Percentiles rank a stretch among this genome's conserved stretches.
Evolutionary conservation across 495 filamentous ascomycete genomes (phyloP).

Genomic region (Pyronema domesticum): DNA sequence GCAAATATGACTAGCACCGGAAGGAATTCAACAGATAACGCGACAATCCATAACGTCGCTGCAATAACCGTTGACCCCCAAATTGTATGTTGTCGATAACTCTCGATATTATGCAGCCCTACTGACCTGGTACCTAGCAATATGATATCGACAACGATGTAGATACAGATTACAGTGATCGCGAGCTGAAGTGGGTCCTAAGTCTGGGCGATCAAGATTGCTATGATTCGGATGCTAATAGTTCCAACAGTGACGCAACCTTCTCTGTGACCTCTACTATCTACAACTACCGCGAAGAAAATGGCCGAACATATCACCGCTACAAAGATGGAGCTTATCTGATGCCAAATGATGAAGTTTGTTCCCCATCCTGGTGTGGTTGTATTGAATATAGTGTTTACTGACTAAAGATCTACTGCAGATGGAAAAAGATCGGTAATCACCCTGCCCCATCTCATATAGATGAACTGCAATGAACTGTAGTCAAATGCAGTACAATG

Average conservation of each 20-base stretch:
- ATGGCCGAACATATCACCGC: conserved; percentile 10
- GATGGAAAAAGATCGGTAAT: conserved; percentile 15
- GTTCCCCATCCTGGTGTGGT: background rate
- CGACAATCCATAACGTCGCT: background rate
- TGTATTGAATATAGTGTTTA: background rate
- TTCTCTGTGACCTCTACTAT: conserved; percentile 2
- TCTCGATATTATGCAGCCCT: background rate
- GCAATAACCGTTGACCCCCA: background rate
- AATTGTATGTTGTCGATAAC: background rate
- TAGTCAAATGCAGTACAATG: too few species aligned
- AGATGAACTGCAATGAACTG: background rate
- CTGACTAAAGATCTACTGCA: background rate
- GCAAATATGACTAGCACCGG: background rate
- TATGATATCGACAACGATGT: background rate
- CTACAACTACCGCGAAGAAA: background rate
- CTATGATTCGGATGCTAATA: background rate
- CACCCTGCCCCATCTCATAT: background rate
- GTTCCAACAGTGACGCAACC: background rate
- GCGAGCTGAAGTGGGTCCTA: background rate
- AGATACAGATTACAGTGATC: background rate
- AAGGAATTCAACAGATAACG: conserved; percentile 1
- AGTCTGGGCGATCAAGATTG: background rate
- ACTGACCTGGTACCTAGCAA: background rate
- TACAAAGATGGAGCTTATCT: conserved; percentile 16
- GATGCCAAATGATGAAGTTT: conserved; percentile 19